Evolutionary conservation across 1,284 basidiomycete species (phyloP), one percentile per base, ranked within the genome.

Genomic region (Ustilago hordei): DNA sequence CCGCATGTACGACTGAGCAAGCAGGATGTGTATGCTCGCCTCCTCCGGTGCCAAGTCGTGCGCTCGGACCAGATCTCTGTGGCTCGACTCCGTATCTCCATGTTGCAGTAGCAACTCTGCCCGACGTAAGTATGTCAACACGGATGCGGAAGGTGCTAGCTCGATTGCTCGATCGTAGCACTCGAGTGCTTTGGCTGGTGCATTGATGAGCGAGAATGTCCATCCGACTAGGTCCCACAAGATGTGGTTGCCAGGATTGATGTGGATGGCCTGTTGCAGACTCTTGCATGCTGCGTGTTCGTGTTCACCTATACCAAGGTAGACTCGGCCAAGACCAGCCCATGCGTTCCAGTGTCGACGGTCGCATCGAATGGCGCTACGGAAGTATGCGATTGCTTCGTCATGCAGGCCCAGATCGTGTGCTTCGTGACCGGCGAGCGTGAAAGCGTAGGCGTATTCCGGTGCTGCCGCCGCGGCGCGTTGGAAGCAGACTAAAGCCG

Each of bases 1-100:
- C 1, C 81, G 76, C 84, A 85, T 85, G 68, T 84, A 85, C 23
- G 79, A 80, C 64, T 84, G 76, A 8, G 84, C 84, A 1, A 85
- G 66, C 55, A 85, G 63, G 35, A 85, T 58, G 41, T 85, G 84
- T 13, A 85, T 75, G 39, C 76, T 78, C 15, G 82, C 80, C 54
- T 85, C 84, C 28, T 80, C 69, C 4, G 83, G 82, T 8, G 79
- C 81, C 12, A 84, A 47, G 8, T 78, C 79, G 54, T 75, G 72
- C 23, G 80, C 83, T 3, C 54, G 23, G 15, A 82, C 73, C n/a
- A 85, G 64, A 58, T 84, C 81, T 3, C 59, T 53, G 58, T 85
- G 84, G 41, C 80, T 78, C 28, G 61, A 65, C 17, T 78, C 70
- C 17, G 59, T 39, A 28, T 69, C 58, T 2, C 65, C 72, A 28